These are phyloP conservation scores for Aegilops tauschii DNA, from an alignment of 176 grass and related monocot genomes.

Conservation along the genomic window DNA sequence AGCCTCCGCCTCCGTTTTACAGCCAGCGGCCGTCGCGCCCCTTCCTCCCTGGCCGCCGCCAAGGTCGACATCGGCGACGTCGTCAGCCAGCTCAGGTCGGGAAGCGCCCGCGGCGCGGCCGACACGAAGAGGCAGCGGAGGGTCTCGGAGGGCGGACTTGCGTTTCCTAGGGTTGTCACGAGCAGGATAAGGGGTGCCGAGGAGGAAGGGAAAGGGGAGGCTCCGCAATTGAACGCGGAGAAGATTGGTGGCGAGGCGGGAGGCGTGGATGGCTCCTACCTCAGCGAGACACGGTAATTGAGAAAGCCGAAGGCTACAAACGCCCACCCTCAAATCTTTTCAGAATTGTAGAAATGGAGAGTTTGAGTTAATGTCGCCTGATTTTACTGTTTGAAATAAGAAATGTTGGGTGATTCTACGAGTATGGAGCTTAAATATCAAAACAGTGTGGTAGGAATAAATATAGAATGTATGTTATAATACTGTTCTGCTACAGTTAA, in stretches of 20 bases:
- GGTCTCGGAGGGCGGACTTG: conserved; percentile 16
- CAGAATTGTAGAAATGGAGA: background rate
- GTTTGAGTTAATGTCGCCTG: background rate
- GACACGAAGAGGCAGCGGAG: conserved; percentile 35
- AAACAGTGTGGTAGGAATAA: background rate
- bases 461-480: background rate
- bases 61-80: conserved; percentile 39
- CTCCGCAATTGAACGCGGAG: conserved; percentile 4
- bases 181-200: conserved; percentile 24
- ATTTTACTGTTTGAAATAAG: background rate
- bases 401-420: background rate
- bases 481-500: background rate
- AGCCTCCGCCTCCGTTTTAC: conserved; percentile 37
- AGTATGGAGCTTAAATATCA: background rate
- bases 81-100: conserved; percentile 30
- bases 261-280: conserved; percentile 65
- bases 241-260: conserved; percentile 2
- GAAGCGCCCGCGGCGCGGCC: background rate
- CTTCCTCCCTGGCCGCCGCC: conserved; percentile 30
- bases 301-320: background rate
- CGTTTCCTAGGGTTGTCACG: conserved; percentile 28
- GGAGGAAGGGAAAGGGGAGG: conserved; percentile 21
- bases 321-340: background rate
- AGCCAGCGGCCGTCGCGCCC: conserved; percentile 7
- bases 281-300: conserved; percentile 80